A percentile compares a stretch with the other conserved stretches of the same genome.
These are phyloP conservation scores for Glaciozyma antarctica DNA, from an alignment of 768 basidiomycete species.

Conservation along the genomic window DNA sequence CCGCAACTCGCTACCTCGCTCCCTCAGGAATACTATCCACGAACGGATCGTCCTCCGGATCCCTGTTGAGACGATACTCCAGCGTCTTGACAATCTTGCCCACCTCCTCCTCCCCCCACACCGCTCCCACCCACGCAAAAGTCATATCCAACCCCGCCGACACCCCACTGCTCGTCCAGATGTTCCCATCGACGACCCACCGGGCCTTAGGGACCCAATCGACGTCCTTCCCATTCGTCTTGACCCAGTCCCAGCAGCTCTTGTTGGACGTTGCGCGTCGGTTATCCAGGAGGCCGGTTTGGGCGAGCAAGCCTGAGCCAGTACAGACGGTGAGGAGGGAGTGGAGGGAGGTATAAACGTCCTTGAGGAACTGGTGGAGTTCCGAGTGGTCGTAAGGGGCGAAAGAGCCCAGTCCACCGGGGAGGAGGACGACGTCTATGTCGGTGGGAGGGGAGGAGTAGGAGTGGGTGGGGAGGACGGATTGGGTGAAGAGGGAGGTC, in stretches of 20 bases:
- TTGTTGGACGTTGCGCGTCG: slow-evolving; percentile 24
- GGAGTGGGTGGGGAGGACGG: background rate
- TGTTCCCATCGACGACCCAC: slow-evolving; percentile 22
- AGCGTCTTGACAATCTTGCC: background rate
- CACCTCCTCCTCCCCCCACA: slow-evolving; percentile 18
- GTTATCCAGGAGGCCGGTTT: slow-evolving; percentile 24
- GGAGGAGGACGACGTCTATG: background rate
- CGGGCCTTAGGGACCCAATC: slow-evolving; percentile 22
- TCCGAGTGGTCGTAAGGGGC: background rate
- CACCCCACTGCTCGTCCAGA: slow-evolving; percentile 23
- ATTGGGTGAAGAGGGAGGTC: background rate
- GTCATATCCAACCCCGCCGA: slow-evolving; percentile 25
- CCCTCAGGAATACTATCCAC: too few relatives aligned
- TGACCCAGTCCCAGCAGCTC: slow-evolving; percentile 12
- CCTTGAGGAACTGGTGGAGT: background rate
- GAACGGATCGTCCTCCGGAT: slow-evolving; percentile 21
- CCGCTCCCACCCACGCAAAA: slow-evolving; percentile 9
- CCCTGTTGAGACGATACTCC: slow-evolving; percentile 16
- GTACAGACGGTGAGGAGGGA: slow-evolving; percentile 20
- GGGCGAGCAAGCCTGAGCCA: slow-evolving; percentile 24
- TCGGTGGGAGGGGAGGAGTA: background rate
- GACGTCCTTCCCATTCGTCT: slow-evolving; percentile 5
- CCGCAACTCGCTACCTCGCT: too few relatives aligned
- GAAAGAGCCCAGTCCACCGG: background rate
- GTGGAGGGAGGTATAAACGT: background rate